Conservation (phyloP, 306 rosid genomes). For the Vigna nakashimae region DNA sequence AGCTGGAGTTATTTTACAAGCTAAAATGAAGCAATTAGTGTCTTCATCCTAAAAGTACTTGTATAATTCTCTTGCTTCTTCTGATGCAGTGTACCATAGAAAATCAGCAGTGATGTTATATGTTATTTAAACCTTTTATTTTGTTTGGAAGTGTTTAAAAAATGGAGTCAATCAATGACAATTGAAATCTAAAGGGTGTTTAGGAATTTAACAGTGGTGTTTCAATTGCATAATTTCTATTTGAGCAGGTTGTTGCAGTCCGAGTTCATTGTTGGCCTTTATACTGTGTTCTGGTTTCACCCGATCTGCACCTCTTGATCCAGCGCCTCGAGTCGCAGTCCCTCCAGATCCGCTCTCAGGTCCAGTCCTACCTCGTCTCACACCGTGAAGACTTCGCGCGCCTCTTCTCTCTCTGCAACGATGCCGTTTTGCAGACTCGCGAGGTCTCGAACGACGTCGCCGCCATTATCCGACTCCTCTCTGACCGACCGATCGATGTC, state of each 20-base stretch:
- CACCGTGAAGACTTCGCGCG: too few species aligned
- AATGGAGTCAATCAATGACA: constrained; percentile 20
- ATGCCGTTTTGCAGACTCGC: too few species aligned
- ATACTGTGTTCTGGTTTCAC: not conserved
- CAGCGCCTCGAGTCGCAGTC: too few species aligned
- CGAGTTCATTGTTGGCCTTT: not conserved
- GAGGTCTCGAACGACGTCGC: too few species aligned
- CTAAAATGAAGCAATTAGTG: constrained; percentile 78
- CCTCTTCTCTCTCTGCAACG: too few species aligned
- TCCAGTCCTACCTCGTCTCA: too few species aligned
- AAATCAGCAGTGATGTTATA: constrained; percentile 35
- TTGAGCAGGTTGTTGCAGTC: not conserved
- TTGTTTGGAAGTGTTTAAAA: constrained; percentile 35
- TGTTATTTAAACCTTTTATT: constrained; percentile 15
- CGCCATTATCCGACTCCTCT: too few species aligned
- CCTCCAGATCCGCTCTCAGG: too few species aligned
- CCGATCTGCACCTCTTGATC: too few species aligned
- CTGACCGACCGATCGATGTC: too few species aligned
- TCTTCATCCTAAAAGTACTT: constrained; percentile 50
- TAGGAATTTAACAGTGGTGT: constrained; percentile 10
- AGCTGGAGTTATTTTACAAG: constrained; percentile 72
- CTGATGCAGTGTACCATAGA: constrained; percentile 43
- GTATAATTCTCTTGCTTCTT: constrained; percentile 33
- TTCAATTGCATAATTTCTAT: not conserved
- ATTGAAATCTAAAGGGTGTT: constrained; percentile 23